A percentile compares a stretch with the other conserved stretches of the same genome.
Evolutionary conservation across 768 basidiomycete species (phyloP).

Genomic region (Serendipita sp.): DNA sequence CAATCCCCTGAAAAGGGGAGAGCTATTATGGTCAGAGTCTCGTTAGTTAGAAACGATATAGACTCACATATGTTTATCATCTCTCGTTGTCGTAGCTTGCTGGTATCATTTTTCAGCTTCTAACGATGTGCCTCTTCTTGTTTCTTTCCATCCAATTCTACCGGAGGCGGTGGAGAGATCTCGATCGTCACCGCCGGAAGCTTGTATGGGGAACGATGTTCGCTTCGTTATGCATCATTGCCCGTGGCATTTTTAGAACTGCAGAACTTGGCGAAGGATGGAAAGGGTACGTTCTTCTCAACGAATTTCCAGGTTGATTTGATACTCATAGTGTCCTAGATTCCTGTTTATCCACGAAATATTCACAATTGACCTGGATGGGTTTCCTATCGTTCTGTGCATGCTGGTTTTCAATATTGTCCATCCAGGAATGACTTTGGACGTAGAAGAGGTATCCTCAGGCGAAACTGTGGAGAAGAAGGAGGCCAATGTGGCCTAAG

Average conservation of each 20-base stretch:
- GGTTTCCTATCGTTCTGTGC: not conserved
- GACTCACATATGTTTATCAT: not conserved
- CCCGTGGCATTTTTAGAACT: not conserved
- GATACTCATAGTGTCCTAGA: not conserved
- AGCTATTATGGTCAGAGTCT: not conserved
- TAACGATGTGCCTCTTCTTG: not conserved
- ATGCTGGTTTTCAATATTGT: conserved; percentile 2
- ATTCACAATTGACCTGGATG: not conserved
- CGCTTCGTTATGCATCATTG: not conserved
- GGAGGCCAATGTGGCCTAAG: not conserved
- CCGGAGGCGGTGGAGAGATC: not conserved
- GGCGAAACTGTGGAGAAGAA: not conserved
- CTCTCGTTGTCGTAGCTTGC: not conserved
- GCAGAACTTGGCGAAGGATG: conserved; percentile 2
- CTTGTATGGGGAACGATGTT: not conserved
- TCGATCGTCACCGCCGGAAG: not conserved
- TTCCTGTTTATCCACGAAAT: conserved; percentile 1
- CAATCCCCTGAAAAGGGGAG: not conserved
- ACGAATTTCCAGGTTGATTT: not conserved
- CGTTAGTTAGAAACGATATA: too few relatives aligned
- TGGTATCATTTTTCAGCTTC: not conserved
- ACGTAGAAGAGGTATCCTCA: not conserved
- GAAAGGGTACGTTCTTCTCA: not conserved
- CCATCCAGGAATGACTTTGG: not conserved
- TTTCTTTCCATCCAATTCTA: not conserved